Base-by-base conservation (phyloP, 164 flowering plant species). In the Tetrastigma voinierianum region DNA sequence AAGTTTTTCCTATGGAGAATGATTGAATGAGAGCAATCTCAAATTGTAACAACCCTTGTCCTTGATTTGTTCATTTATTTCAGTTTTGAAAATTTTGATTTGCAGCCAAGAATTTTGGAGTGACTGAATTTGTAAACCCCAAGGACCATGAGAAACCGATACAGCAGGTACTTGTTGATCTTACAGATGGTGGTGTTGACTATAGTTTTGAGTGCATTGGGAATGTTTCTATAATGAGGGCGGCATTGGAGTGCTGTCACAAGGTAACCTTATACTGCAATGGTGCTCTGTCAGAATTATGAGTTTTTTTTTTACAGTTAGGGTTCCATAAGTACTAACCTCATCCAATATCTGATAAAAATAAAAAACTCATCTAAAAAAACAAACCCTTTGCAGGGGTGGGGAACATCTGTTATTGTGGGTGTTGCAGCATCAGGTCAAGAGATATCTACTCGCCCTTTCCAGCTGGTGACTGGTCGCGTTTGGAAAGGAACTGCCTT, bases 401-500 rank as follows among this genome's bases (percentile, higher is more conserved):
- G 99, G 98, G 99, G 99, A 69, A 90, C 93, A 49, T 93, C 98
- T 0, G 99, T 96, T 66, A 87, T 96, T 68, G 95, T 93, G 48
- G 99, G 99, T 46, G 97, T 96, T 59, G 99, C 99, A 1, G 98
- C 95, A 57, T 88, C 98, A 20, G 97, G 98, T 43, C 93, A 93
- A 74, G 99, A 93, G 77, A 93, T 96, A 62, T 86, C 87, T 14
- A 96, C 99, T 46, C 91, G 98, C 10, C 99, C 98, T n/a, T 96
- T 96, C 70, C 98, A 92, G 75, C 76, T 96, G 77, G 99, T 96
- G 66, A 96, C 99, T 44, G 99, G 99, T 18, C 97, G 97, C 75
- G 97, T 88, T 44, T 96, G 99, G 99, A 96, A 96, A 73, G 98
- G 98, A 78, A 96, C 99, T 32, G 98, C 98, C 59, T 96, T 93